phyloP scores from a whole-genome alignment of 2,329 filamentous ascomycete genomes.

The Claviceps humidiphila region DNA sequence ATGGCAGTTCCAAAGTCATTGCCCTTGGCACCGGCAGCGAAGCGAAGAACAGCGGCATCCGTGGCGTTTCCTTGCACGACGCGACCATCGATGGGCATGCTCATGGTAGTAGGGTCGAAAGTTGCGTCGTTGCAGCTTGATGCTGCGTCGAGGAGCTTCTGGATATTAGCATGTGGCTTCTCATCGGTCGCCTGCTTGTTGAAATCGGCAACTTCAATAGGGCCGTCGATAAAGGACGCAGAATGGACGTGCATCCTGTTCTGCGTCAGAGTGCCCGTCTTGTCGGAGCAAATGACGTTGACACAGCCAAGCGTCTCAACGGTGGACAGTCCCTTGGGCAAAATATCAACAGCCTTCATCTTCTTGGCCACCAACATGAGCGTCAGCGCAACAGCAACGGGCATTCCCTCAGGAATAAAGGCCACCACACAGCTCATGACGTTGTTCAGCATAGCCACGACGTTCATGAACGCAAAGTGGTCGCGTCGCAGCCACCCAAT shows the following conservation, averaged over 20 bases:
- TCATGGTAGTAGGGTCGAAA: slow-evolving; percentile 25
- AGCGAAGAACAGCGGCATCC: slow-evolving; percentile 27
- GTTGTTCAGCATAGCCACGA: slow-evolving; percentile 31
- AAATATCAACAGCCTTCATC: slow-evolving; percentile 29
- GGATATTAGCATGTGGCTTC: slow-evolving; percentile 6
- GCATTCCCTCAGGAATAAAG: slow-evolving; percentile 27
- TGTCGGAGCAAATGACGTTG: slow-evolving; percentile 30
- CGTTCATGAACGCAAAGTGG: slow-evolving; percentile 25
- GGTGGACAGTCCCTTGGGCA: slow-evolving; percentile 28
- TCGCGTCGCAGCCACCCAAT: slow-evolving; percentile 25
- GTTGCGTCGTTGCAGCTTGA: slow-evolving; percentile 29
- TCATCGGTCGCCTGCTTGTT: slow-evolving; percentile 10
- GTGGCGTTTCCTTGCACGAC: slow-evolving; percentile 29
- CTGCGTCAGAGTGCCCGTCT: slow-evolving; percentile 29
- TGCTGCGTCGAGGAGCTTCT: slow-evolving; percentile 17
- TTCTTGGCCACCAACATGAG: slow-evolving; percentile 28
- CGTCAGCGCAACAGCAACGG: slow-evolving; percentile 25
- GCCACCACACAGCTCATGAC: slow-evolving; percentile 30
- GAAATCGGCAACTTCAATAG: slow-evolving; percentile 15
- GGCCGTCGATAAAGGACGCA: slow-evolving; percentile 22
- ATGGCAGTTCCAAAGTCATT: slow-evolving; percentile 10
- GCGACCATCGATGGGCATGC: slow-evolving; percentile 21
- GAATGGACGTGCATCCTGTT: slow-evolving; percentile 31
- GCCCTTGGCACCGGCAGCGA: slow-evolving; percentile 17
- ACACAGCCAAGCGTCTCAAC: slow-evolving; percentile 31